Base-by-base conservation (phyloP, 2,329 filamentous ascomycete genomes). In the Rutstroemia sp. region DNA sequence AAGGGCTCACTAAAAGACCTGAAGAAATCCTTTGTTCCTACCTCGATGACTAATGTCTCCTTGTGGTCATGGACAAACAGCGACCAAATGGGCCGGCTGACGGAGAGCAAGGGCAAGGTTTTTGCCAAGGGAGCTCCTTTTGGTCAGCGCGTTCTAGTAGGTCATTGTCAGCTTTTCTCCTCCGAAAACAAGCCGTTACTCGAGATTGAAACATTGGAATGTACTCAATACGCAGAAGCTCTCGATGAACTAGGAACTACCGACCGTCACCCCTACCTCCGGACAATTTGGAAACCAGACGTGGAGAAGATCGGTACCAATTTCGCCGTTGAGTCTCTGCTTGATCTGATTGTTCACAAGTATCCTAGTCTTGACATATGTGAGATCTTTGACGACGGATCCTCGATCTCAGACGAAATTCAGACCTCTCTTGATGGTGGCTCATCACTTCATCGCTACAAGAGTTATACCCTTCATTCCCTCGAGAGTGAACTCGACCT, bases 211-310 rank as follows among this genome's bases (percentile, higher is more conserved):
- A 21, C 45, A 1, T 21, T 46, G 1, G 21, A 6, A 8, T 46
- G 50, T 12, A 52, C 39, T 19, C 49, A 51, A 14, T 51, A 51
- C 3, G 27, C 49, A 3, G 49, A 51, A 23, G 49, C 38, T 10
- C 17, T 51, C 16, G 49, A 51, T 30, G 25, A 51, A 5, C n/a
- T 51, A 19, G 39, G 49, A 21, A 51, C 23, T 5, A 21, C 17
- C 7, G 49, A 51, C 48, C 51, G 51, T 47, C 42, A 54, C 7
- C 51, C 44, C n/a, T 54, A 54, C 23, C 42, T 54, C 9, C 30
- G 45, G 5, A 48, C 51, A 25, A n/a, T 48, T 10, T 54, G 51
- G 51, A 54, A 54, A 41, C 51, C 51, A 10, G 51, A 54, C 38
- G 7, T 54, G 12, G 49, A 45, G 4, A 51, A 45, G 23, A 21